These are phyloP conservation scores for Westerdykella aurantiaca DNA, from an alignment of 2,329 filamentous ascomycete genomes.

Conservation along the genomic window DNA sequence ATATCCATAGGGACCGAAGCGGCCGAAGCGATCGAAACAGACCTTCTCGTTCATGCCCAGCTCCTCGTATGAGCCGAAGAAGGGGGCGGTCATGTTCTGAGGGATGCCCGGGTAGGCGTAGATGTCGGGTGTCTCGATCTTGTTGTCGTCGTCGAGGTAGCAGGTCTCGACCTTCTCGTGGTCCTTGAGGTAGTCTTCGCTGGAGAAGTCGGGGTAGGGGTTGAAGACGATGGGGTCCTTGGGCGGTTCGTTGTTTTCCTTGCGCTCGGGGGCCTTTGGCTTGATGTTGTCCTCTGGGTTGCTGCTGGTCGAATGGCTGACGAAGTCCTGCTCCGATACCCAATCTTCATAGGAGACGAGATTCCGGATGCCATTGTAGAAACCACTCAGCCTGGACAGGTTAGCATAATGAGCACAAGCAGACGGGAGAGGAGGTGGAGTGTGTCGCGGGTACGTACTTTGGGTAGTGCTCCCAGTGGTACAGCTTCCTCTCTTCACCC, in stretches of 20 bases:
- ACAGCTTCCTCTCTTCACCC: conserved; percentile 32
- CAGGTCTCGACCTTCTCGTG: conserved; percentile 55
- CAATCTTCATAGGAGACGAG: conserved; percentile 41
- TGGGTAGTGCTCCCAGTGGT: conserved; percentile 43
- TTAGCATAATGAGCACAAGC: conserved; percentile 11
- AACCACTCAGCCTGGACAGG: conserved; percentile 39
- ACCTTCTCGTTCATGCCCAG: conserved; percentile 44
- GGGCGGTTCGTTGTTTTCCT: conserved; percentile 35
- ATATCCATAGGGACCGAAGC: conserved; percentile 48
- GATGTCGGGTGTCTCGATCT: conserved; percentile 53
- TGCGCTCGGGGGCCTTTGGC: conserved; percentile 32
- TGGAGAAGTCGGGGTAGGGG: conserved; percentile 43
- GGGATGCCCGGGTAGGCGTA: conserved; percentile 57
- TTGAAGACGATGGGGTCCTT: conserved; percentile 39
- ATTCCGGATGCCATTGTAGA: conserved; percentile 45
- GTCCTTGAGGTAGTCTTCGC: conserved; percentile 41
- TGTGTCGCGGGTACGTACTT: conserved; percentile 25
- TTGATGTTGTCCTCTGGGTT: conserved; percentile 35
- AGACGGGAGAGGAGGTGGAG: not conserved
- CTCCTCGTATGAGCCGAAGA: conserved; percentile 46
- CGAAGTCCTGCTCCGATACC: conserved; percentile 41
- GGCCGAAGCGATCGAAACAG: conserved; percentile 49
- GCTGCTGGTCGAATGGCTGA: conserved; percentile 37
- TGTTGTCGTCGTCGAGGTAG: conserved; percentile 57
- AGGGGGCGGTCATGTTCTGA: conserved; percentile 44